phyloP scores from a whole-genome alignment of 148 eudicot genomes.

The Arctostaphylos glauca region DNA sequence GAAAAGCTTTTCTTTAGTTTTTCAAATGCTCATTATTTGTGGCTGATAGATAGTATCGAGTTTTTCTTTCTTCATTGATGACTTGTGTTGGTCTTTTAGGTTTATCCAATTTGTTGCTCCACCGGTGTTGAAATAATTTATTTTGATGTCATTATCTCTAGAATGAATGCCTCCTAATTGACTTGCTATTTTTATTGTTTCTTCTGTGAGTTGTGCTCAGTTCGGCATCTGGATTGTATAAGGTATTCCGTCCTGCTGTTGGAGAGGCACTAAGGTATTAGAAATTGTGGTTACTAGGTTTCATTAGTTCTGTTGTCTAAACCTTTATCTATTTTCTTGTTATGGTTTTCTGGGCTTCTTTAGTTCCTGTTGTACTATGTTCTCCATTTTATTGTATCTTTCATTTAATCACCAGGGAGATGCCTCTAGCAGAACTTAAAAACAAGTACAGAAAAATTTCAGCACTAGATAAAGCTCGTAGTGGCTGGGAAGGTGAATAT shows the following conservation, averaged over 20 bases:
- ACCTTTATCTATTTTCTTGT: background rate
- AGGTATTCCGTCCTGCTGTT: conserved; percentile 80
- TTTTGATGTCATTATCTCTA: background rate
- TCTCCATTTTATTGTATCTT: background rate
- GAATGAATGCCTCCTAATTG: conserved; percentile 3
- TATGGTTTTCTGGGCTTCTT: background rate
- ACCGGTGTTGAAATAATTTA: background rate
- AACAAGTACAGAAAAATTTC: conserved; percentile 77
- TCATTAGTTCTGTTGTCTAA: background rate
- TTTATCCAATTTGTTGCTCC: background rate
- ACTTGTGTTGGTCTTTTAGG: background rate
- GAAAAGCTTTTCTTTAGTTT: background rate
- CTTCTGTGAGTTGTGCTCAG: conserved; percentile 42
- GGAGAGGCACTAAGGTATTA: conserved; percentile 88
- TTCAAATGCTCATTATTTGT: background rate
- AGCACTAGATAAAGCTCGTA: conserved; percentile 70
- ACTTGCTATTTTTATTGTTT: conserved; percentile 19
- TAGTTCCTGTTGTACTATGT: background rate
- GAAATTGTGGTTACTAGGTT: background rate
- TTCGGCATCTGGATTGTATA: conserved; percentile 64
- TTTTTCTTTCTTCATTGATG: background rate
- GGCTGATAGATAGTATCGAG: background rate
- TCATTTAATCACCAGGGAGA: conserved; percentile 65
- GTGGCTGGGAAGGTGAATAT: conserved; percentile 93
- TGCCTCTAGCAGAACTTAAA: conserved; percentile 79